Percentiles rank a stretch among this genome's conserved stretches.
phyloP scores from a whole-genome alignment of 139 green algal genomes.

The Mychonastes homosphaera region DNA sequence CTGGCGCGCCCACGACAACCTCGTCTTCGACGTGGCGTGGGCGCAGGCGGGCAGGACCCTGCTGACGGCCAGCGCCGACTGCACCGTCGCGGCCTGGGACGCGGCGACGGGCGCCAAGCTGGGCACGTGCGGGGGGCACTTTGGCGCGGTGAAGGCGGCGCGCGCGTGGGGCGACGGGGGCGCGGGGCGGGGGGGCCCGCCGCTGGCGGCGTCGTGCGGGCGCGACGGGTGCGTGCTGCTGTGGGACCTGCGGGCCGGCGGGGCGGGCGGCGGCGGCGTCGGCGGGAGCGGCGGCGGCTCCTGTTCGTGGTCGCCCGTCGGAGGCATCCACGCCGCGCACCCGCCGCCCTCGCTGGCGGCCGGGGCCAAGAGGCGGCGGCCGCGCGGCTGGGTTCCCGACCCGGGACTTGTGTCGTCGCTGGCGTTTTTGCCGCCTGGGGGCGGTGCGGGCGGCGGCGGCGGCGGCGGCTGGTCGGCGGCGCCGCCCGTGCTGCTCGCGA shows the following conservation, averaged over 20 bases:
- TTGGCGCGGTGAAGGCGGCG: not conserved
- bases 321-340: not conserved
- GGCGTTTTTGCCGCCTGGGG: conserved; percentile 35
- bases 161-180: not conserved
- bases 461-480: too few relatives aligned
- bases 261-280: not conserved
- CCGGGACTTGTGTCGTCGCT: conserved; percentile 47
- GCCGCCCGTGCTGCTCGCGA: too few relatives aligned
- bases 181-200: too few relatives aligned
- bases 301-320: not conserved
- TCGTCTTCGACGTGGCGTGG: conserved; percentile 74
- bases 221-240: conserved; percentile 60
- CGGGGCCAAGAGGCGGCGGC: not conserved
- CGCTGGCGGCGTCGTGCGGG: conserved; percentile 7
- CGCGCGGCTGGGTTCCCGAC: not conserved
- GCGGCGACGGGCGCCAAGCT: not conserved
- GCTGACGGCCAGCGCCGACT: not conserved
- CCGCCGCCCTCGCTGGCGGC: not conserved
- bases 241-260: conserved; percentile 48
- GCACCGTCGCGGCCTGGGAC: not conserved
- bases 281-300: not conserved
- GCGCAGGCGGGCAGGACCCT: conserved; percentile 25
- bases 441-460: conserved; percentile 41
- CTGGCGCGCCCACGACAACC: conserved; percentile 65
- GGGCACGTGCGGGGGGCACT: not conserved